These are phyloP conservation scores for Trichophyton benhamiae DNA, from an alignment of 2,329 filamentous ascomycete species.

Conservation along the genomic window DNA sequence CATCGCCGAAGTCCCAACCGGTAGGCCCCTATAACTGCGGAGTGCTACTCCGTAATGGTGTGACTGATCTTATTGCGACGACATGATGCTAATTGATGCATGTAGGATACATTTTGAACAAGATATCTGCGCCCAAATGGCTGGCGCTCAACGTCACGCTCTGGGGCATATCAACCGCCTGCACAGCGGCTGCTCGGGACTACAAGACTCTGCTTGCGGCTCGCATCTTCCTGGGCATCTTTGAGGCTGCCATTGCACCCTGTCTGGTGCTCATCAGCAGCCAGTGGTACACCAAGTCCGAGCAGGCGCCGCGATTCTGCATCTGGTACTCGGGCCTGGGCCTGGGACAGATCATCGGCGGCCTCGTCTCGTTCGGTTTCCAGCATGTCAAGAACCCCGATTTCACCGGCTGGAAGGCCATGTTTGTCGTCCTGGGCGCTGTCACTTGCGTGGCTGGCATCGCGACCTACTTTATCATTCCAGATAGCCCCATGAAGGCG, in stretches of 20 bases:
- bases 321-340: conserved; percentile 48
- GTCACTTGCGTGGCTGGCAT: conserved; percentile 8
- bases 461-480: conserved; percentile 4
- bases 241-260: conserved; percentile 23
- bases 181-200: conserved; percentile 36
- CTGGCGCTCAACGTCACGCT: conserved; percentile 46
- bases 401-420: conserved; percentile 15
- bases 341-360: conserved; percentile 28
- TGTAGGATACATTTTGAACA: conserved; percentile 46
- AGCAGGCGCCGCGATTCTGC: conserved; percentile 44
- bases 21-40: conserved; percentile 22
- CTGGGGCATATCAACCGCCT: conserved; percentile 46
- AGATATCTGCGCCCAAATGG: conserved; percentile 49
- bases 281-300: conserved; percentile 32
- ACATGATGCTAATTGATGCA: not conserved
- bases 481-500: conserved; percentile 10
- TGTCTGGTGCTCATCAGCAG: conserved; percentile 21
- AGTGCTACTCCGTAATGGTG: not conserved
- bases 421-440: conserved; percentile 7
- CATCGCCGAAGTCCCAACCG: conserved; percentile 48
- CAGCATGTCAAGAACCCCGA: conserved; percentile 15
- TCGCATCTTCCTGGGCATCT: conserved; percentile 21
- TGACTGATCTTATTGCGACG: not conserved
- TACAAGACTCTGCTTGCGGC: conserved; percentile 22
- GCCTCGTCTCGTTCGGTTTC: conserved; percentile 20